phyloP scores from a whole-genome alignment of 2,329 filamentous ascomycete species.

The Microthyrium microscopicum region DNA sequence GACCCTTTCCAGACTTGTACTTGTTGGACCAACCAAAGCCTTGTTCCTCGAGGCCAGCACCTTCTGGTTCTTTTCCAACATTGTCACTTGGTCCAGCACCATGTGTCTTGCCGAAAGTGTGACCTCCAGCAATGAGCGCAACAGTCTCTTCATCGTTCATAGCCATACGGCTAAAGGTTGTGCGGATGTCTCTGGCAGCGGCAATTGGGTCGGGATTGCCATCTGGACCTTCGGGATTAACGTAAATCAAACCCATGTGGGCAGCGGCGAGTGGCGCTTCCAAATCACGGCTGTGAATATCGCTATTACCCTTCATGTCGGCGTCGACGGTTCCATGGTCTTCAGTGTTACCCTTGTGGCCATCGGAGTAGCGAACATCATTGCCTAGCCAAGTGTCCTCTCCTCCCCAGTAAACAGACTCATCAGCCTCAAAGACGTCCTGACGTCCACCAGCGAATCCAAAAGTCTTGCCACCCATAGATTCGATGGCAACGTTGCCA shows the following conservation, averaged over 20 bases:
- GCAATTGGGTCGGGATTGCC: slow-evolving; percentile 53
- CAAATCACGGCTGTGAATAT: slow-evolving; percentile 41
- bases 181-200: slow-evolving; percentile 54
- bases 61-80: slow-evolving; percentile 51
- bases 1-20: slow-evolving; percentile 48
- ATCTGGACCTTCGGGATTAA: slow-evolving; percentile 65
- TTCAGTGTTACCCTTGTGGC: slow-evolving; percentile 19
- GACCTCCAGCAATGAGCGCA: slow-evolving; percentile 61
- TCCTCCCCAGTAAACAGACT: slow-evolving; percentile 61
- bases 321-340: slow-evolving; percentile 18
- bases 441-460: slow-evolving; percentile 57
- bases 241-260: slow-evolving; percentile 67
- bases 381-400: slow-evolving; percentile 63
- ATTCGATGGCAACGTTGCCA: slow-evolving; percentile 62
- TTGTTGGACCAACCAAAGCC: slow-evolving; percentile 59
- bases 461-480: slow-evolving; percentile 57
- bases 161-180: slow-evolving; percentile 62
- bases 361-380: slow-evolving; percentile 47
- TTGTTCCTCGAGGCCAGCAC: slow-evolving; percentile 45
- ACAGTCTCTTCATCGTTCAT: slow-evolving; percentile 76
- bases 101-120: slow-evolving; percentile 69
- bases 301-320: slow-evolving; percentile 15
- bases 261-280: slow-evolving; percentile 51
- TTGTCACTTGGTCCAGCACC: slow-evolving; percentile 49
- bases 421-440: slow-evolving; percentile 60